Evolutionary conservation across 2,329 filamentous ascomycete genomes (phyloP).

Genomic region (Curvularia sp.): DNA sequence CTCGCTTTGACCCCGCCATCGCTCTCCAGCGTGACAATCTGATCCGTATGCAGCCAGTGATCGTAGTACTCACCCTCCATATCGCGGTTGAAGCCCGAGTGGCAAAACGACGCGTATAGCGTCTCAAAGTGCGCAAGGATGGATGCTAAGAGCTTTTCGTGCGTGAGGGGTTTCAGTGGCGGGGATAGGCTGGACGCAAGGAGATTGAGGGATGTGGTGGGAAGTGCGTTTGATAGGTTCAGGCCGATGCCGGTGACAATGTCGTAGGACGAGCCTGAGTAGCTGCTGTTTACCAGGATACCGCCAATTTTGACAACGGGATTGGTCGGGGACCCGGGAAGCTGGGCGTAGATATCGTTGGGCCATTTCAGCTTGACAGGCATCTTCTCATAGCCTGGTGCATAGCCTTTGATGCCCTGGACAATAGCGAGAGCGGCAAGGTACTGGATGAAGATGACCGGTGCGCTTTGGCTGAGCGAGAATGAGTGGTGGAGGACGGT

Average conservation of each 20-base stretch:
- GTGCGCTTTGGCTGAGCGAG: slow-evolving; percentile 72
- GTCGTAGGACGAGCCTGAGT: slow-evolving; percentile 77
- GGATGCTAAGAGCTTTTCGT: slow-evolving; percentile 81
- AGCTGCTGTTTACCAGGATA: slow-evolving; percentile 88
- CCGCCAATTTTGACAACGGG: slow-evolving; percentile 88
- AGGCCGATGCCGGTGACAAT: slow-evolving; percentile 82
- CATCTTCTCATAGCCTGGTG: slow-evolving; percentile 73
- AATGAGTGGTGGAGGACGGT: slow-evolving; percentile 84
- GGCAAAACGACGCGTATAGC: slow-evolving; percentile 77
- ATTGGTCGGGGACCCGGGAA: slow-evolving; percentile 59
- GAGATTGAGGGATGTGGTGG: slow-evolving; percentile 84
- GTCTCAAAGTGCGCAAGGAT: slow-evolving; percentile 80
- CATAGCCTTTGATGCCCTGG: slow-evolving; percentile 81
- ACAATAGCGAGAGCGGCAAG: slow-evolving; percentile 87
- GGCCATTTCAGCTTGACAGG: slow-evolving; percentile 95
- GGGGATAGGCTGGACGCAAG: slow-evolving; percentile 59
- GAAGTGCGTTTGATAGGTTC: slow-evolving; percentile 82
- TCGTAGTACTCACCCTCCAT: slow-evolving; percentile 71
- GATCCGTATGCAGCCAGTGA: slow-evolving; percentile 77
- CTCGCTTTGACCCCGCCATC: slow-evolving; percentile 76
- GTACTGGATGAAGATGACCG: slow-evolving; percentile 94
- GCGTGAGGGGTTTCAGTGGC: slow-evolving; percentile 63
- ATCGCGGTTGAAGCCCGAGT: slow-evolving; percentile 73
- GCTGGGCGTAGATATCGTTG: slow-evolving; percentile 75
- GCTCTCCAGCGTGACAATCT: slow-evolving; percentile 77